phyloP scores from a whole-genome alignment of 441 rosid genomes.

The Eruca vesicaria region DNA sequence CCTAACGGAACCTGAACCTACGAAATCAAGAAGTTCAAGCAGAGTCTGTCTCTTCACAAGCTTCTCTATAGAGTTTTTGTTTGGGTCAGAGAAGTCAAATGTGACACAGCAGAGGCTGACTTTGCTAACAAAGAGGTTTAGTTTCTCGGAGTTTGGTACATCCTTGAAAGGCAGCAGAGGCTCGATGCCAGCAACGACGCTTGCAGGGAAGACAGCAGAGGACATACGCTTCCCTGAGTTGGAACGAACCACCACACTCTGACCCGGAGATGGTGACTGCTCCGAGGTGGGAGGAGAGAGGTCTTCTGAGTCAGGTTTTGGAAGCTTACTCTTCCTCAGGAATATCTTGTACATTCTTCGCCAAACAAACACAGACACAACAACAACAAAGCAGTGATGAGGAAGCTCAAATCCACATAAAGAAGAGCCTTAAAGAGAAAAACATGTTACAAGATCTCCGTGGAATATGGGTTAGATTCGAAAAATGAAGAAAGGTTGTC shows the following conservation, averaged over 20 bases:
- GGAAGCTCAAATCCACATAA: slow-evolving; percentile 18
- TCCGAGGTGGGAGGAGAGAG: slow-evolving; percentile 41
- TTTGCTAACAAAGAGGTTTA: slow-evolving; percentile 82
- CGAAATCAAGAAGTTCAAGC: slow-evolving; percentile 78
- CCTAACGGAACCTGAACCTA: slow-evolving; percentile 57
- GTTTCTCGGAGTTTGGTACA: slow-evolving; percentile 66
- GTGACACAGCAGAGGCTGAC: slow-evolving; percentile 82
- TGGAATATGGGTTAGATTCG: slow-evolving; percentile 29
- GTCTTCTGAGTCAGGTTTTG: slow-evolving; percentile 54
- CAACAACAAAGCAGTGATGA: neutral
- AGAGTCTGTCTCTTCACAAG: slow-evolving; percentile 80
- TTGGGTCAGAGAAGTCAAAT: slow-evolving; percentile 79
- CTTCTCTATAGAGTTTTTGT: slow-evolving; percentile 65
- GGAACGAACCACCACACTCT: slow-evolving; percentile 44
- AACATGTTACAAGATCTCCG: slow-evolving; percentile 22
- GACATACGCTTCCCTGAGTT: slow-evolving; percentile 66
- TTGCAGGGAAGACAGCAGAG: slow-evolving; percentile 79
- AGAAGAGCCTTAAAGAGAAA: slow-evolving; percentile 5
- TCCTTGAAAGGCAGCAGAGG: slow-evolving; percentile 81
- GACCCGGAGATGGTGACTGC: slow-evolving; percentile 28
- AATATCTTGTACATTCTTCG: slow-evolving; percentile 66
- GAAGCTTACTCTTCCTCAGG: slow-evolving; percentile 69
- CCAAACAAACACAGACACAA: slow-evolving; percentile 1
- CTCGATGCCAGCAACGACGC: slow-evolving; percentile 79
- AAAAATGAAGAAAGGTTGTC: slow-evolving; percentile 19